These are phyloP conservation scores for Fragaria ananassa DNA, from an alignment of 306 rosid genomes.

Conservation along the genomic window DNA sequence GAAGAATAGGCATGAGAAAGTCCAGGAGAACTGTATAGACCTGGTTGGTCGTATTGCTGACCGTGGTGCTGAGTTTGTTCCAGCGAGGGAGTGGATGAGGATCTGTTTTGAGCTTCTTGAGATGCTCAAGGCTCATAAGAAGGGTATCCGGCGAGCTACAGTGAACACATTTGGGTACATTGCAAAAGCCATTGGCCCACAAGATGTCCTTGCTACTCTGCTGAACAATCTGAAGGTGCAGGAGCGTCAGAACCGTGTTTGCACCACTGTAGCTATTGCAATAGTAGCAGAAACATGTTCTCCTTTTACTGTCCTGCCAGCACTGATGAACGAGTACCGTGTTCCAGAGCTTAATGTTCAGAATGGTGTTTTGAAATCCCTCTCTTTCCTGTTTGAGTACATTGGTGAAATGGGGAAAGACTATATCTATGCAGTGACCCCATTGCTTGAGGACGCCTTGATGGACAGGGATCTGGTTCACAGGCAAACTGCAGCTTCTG, in stretches of 20 bases:
- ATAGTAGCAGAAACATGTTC: slow-evolving; percentile 97
- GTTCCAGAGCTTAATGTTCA: slow-evolving; percentile 97
- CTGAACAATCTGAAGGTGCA: slow-evolving; percentile 88
- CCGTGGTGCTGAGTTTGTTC: slow-evolving; percentile 96
- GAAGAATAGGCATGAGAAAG: slow-evolving; percentile 96
- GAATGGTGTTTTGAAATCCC: slow-evolving; percentile 88
- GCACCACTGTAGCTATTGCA: slow-evolving; percentile 93
- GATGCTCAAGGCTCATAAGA: slow-evolving; percentile 98
- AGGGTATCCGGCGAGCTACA: slow-evolving; percentile 88
- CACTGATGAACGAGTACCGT: slow-evolving; percentile 92
- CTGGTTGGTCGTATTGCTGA: slow-evolving; percentile 96
- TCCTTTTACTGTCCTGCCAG: slow-evolving; percentile 88
- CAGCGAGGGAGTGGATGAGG: slow-evolving; percentile 98
- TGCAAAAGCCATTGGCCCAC: slow-evolving; percentile 96
- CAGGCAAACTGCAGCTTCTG: slow-evolving; percentile 97
- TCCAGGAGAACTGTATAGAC: slow-evolving; percentile 94
- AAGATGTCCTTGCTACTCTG: slow-evolving; percentile 82
- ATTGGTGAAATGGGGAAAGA: slow-evolving; percentile 99
- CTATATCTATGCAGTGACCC: slow-evolving; percentile 92
- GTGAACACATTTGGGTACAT: slow-evolving; percentile 91
- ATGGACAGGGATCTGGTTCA: slow-evolving; percentile 97
- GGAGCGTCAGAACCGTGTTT: slow-evolving; percentile 95
- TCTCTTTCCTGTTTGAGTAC: slow-evolving; percentile 91
- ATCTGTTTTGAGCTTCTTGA: slow-evolving; percentile 96
- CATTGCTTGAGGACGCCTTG: slow-evolving; percentile 90